Percentiles rank a stretch among this genome's conserved stretches.
These are phyloP conservation scores for Oenanthe javanica DNA, from an alignment of 140 eudicot species.

Conservation along the genomic window DNA sequence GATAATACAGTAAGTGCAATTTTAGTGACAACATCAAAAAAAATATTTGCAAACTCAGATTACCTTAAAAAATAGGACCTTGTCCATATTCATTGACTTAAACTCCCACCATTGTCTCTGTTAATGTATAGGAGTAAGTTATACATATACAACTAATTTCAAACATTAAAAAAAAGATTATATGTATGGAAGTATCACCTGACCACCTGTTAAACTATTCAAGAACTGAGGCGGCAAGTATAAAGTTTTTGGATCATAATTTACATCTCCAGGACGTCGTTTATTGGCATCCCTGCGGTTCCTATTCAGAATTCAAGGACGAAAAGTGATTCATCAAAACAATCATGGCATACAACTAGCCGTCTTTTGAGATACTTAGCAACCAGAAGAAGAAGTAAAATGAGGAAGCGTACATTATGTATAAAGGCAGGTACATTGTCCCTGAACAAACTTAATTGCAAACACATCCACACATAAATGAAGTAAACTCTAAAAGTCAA, in stretches of 20 bases:
- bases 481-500: neutral
- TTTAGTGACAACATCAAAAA: neutral
- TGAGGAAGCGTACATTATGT: neutral
- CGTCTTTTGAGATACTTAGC: neutral
- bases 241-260: slow-evolving; percentile 84
- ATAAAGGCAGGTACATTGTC: neutral
- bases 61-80: slow-evolving; percentile 95
- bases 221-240: slow-evolving; percentile 70
- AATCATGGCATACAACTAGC: neutral
- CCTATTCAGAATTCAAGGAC: slow-evolving; percentile 32
- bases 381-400: neutral
- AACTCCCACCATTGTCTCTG: slow-evolving; percentile 99
- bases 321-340: slow-evolving; percentile 7
- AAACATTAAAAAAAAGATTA: neutral
- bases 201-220: slow-evolving; percentile 73
- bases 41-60: neutral
- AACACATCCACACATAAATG: neutral
- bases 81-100: slow-evolving; percentile 93
- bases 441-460: neutral
- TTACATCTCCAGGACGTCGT: slow-evolving; percentile 60
- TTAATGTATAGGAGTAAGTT: slow-evolving; percentile 13
- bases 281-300: slow-evolving; percentile 69
- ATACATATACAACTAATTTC: slow-evolving; percentile 8
- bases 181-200: slow-evolving; percentile 40
- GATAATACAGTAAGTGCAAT: neutral